Base-by-base conservation (phyloP, 345 rosid species). In the Hibiscus mutabilis region DNA sequence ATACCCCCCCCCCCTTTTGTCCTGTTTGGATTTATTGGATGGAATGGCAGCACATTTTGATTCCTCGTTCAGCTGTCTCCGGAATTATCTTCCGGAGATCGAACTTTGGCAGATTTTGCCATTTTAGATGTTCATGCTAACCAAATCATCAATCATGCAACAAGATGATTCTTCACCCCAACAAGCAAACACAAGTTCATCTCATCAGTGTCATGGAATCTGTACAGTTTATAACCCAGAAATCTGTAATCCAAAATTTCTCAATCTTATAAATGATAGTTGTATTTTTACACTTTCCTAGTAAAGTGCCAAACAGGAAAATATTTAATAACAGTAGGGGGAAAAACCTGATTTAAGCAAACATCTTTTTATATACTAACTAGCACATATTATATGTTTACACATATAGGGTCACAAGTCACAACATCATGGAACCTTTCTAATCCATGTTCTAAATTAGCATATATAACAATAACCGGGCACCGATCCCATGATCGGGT, bases 391-490 rank as follows among this genome's bases (percentile, higher is more conserved):
- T 4, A 49, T 19, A 51, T 70, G 70, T 78, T 75, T 73, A 70
- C 66, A 79, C 78, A 74, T 79, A 74, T 78, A 75, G 9, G 82
- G 77, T 55, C 16, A 77, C 67, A 71, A 64, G n/a, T n/a, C n/a
- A n/a, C n/a, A n/a, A n/a, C 57, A 76, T 31, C 79, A 74, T 52
- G 82, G 83, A 82, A 73, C 58, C 69, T 70, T 76, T 73, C 77
- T 73, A 74, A 81, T 76, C 80, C 79, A 77, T 55, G 79, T 62
- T 73, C 84, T 76, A 75, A 72, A 85, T 83, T 83, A 83, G 79
- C 76, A 77, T 78, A 74, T 73, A 79, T 77, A 70, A 71, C 76
- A 83, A 83, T 72, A 83, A 78, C 70, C 44, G 69, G 71, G 74
- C 52, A 70, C 71, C 75, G 12, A 75, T 33, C 79, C 69, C 72